phyloP scores from a whole-genome alignment of 805 yeast species.

The Crinitomyces ghanaensis region DNA sequence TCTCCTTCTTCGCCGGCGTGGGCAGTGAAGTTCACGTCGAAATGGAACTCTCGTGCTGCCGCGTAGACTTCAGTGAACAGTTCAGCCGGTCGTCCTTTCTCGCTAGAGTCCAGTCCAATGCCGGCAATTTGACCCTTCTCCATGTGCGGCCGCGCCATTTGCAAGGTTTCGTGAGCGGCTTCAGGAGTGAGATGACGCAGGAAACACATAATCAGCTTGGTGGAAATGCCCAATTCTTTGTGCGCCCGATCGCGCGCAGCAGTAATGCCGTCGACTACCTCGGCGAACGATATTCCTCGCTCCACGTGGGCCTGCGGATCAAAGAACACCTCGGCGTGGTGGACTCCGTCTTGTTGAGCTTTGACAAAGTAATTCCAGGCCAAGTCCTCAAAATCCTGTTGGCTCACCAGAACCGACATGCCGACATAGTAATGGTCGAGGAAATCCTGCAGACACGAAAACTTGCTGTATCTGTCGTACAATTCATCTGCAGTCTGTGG shows the following conservation, averaged over 20 bases:
- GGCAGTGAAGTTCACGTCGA: conserved; percentile 57
- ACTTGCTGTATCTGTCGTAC: conserved; percentile 45
- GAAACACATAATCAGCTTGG: conserved; percentile 71
- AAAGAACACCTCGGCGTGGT: conserved; percentile 67
- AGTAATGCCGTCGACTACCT: conserved; percentile 53
- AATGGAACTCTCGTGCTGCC: conserved; percentile 35
- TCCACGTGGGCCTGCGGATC: conserved; percentile 80
- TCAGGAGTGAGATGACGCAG: conserved; percentile 61
- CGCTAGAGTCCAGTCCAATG: conserved; percentile 73
- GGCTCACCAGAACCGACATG: conserved; percentile 58
- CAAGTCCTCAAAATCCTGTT: conserved; percentile 63
- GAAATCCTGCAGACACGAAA: conserved; percentile 65
- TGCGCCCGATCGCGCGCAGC: conserved; percentile 58
- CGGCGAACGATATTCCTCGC: conserved; percentile 48
- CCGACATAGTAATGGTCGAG: conserved; percentile 72
- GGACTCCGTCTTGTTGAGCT: conserved; percentile 20
- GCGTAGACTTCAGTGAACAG: conserved; percentile 54
- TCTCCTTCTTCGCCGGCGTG: conserved; percentile 90
- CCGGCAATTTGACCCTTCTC: conserved; percentile 56
- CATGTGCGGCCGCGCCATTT: conserved; percentile 40
- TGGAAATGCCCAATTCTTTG: conserved; percentile 46
- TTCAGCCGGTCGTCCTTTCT: conserved; percentile 66
- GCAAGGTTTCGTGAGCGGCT: conserved; percentile 47
- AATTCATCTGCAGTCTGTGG: conserved; percentile 50
- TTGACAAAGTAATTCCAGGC: conserved; percentile 35